These are phyloP conservation scores for Leccinellum luteum DNA, from an alignment of 768 basidiomycete genomes.

Conservation along the genomic window DNA sequence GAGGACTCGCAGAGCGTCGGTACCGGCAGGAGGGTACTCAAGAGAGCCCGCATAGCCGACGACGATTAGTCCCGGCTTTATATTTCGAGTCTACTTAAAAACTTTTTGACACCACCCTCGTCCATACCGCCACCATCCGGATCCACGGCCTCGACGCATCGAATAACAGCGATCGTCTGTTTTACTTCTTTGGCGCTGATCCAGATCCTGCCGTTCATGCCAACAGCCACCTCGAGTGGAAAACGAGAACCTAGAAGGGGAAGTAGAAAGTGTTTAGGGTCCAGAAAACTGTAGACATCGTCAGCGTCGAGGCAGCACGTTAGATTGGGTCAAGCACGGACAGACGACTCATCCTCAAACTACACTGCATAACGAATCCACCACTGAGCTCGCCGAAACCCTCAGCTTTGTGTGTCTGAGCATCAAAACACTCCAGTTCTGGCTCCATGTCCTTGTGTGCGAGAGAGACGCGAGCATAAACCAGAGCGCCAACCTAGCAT, in stretches of 20 bases:
- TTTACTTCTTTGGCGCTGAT: slow-evolving; percentile 69
- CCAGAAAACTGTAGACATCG: slow-evolving; percentile 56
- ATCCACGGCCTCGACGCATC: slow-evolving; percentile 82
- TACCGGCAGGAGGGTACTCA: slow-evolving; percentile 59
- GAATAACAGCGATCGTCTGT: slow-evolving; percentile 70
- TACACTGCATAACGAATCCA: slow-evolving; percentile 80
- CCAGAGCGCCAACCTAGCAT: slow-evolving; percentile 77
- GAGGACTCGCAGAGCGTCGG: slow-evolving; percentile 54
- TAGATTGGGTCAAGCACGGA: slow-evolving; percentile 37
- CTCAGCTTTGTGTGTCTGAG: slow-evolving; percentile 86
- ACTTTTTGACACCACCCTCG: slow-evolving; percentile 47
- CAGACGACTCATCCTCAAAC: slow-evolving; percentile 84
- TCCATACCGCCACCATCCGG: slow-evolving; percentile 67
- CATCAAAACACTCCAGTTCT: slow-evolving; percentile 94
- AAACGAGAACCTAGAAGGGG: slow-evolving; percentile 77
- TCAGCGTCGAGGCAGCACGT: slow-evolving; percentile 4
- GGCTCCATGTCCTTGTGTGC: slow-evolving; percentile 99
- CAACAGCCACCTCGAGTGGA: slow-evolving; percentile 85
- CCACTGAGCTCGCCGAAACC: slow-evolving; percentile 93
- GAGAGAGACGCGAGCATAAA: slow-evolving; percentile 90
- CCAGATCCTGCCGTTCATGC: slow-evolving; percentile 93
- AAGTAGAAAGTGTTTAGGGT: slow-evolving; percentile 79
- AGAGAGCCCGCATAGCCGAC: slow-evolving; percentile 63
- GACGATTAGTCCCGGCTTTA: slow-evolving; percentile 51
- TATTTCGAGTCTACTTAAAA: slow-evolving; percentile 48